These are phyloP conservation scores for Barbarea vulgaris DNA, from an alignment of 345 rosid species.

Conservation along the genomic window DNA sequence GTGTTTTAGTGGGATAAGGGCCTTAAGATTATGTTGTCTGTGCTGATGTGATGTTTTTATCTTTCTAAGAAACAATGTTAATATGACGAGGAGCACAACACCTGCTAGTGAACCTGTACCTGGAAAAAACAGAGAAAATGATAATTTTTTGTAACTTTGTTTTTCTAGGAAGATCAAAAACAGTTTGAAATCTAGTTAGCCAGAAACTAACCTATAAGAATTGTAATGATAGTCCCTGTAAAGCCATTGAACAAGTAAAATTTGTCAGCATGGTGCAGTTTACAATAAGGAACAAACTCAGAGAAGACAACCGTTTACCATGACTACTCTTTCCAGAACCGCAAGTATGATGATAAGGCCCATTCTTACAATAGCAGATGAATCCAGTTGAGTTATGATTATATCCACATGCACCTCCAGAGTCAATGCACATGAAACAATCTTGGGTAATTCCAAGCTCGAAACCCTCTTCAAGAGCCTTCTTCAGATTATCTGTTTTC, in stretches of 20 bases:
- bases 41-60: neutral
- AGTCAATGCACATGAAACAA: slow-evolving; percentile 26
- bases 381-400: neutral
- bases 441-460: slow-evolving; percentile 4
- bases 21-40: neutral
- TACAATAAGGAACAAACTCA: neutral
- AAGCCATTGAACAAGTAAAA: neutral
- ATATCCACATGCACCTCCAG: slow-evolving; percentile 46
- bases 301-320: neutral
- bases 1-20: slow-evolving; percentile 20
- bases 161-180: neutral
- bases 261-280: neutral
- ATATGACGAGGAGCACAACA: neutral
- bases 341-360: neutral
- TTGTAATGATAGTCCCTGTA: neutral
- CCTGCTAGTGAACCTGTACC: neutral
- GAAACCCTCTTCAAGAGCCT: slow-evolving; percentile 38
- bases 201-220: slow-evolving; percentile 2
- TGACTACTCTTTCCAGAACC: neutral
- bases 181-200: no score
- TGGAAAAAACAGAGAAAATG: neutral
- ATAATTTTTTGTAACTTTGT: neutral
- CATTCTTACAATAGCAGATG: slow-evolving; percentile 37
- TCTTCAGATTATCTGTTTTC: neutral
- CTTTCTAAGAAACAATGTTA: neutral